These are phyloP conservation scores for Cardamine resedifolia DNA, from an alignment of 345 rosid genomes.

Conservation along the genomic window DNA sequence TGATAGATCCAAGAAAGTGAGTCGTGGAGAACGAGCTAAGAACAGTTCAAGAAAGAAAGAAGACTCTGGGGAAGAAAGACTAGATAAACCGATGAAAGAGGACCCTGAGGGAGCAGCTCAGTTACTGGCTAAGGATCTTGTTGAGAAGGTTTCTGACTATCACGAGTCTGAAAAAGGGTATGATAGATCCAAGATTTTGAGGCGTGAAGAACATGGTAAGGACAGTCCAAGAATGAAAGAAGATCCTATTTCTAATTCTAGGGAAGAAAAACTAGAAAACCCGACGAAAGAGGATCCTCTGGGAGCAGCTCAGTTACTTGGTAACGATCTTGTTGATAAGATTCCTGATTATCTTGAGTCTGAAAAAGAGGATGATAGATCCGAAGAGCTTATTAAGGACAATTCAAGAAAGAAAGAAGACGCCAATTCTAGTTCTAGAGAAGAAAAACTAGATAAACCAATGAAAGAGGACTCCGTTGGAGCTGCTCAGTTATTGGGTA, in stretches of 20 bases:
- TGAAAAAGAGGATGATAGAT: constrained; percentile 37
- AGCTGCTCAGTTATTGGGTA: constrained; percentile 32
- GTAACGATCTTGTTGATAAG: constrained; percentile 36
- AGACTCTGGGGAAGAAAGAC: constrained; percentile 32
- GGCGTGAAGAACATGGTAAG: constrained; percentile 41
- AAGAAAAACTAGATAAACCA: constrained; percentile 15
- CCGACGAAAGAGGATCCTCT: constrained; percentile 22
- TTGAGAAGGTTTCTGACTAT: constrained; percentile 40
- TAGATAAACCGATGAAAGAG: constrained; percentile 25
- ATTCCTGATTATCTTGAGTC: constrained; percentile 35
- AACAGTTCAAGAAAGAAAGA: constrained; percentile 38
- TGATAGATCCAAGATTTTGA: constrained; percentile 32
- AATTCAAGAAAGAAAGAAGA: constrained; percentile 40
- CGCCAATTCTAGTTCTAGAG: constrained; percentile 31
- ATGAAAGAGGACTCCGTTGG: constrained; percentile 30
- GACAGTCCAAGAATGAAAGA: constrained; percentile 38
- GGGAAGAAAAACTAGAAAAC: constrained; percentile 27
- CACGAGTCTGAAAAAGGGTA: constrained; percentile 39
- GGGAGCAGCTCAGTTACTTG: constrained; percentile 31
- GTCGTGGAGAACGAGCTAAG: constrained; percentile 40
- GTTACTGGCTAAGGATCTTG: constrained; percentile 20
- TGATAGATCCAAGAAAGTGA: constrained; percentile 26
- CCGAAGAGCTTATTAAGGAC: constrained; percentile 42
- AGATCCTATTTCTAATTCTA: constrained; percentile 32
- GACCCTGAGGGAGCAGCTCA: constrained; percentile 24